Conservation (phyloP, 805 yeast genomes). For the Wickerhamiella brachini region DNA sequence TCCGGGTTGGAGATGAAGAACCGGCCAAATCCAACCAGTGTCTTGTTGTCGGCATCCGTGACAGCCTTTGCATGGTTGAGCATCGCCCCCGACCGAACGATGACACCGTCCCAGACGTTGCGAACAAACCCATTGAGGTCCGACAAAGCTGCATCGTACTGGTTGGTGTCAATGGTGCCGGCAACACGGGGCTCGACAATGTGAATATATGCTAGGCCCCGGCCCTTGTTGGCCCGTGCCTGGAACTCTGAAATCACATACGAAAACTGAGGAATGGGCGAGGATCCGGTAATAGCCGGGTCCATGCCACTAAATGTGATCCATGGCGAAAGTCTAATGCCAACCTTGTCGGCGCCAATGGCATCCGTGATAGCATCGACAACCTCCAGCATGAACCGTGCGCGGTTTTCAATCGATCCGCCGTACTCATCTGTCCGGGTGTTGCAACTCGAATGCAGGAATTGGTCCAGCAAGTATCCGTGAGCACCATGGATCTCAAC, state of each 20-base stretch:
- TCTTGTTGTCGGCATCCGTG: constrained; percentile 19
- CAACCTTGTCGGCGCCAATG: constrained; percentile 27
- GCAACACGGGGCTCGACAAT: constrained; percentile 34
- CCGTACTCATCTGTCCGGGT: constrained; percentile 50
- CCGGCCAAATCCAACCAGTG: constrained; percentile 33
- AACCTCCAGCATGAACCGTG: constrained; percentile 35
- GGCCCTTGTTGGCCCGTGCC: constrained; percentile 26
- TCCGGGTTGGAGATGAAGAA: constrained; percentile 44
- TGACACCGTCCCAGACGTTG: constrained; percentile 14
- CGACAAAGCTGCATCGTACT: not conserved
- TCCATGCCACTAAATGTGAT: constrained; percentile 21
- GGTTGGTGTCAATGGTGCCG: not conserved
- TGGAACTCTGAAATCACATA: constrained; percentile 32
- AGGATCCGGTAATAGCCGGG: constrained; percentile 7
- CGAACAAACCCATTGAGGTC: constrained; percentile 13
- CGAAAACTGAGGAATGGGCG: constrained; percentile 29
- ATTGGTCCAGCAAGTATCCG: constrained; percentile 41
- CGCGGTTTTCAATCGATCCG: constrained; percentile 46
- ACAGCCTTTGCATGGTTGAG: not conserved
- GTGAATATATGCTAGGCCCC: constrained; percentile 30
- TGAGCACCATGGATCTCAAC: constrained; percentile 56
- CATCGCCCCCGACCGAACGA: constrained; percentile 14
- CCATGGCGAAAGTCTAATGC: constrained; percentile 30
- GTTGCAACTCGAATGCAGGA: constrained; percentile 35
- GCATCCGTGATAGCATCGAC: constrained; percentile 29